A percentile compares a stretch with the other conserved stretches of the same genome.
Evolutionary conservation across 2,329 filamentous ascomycete species (phyloP).

Genomic region (Alternaria ventricosa): DNA sequence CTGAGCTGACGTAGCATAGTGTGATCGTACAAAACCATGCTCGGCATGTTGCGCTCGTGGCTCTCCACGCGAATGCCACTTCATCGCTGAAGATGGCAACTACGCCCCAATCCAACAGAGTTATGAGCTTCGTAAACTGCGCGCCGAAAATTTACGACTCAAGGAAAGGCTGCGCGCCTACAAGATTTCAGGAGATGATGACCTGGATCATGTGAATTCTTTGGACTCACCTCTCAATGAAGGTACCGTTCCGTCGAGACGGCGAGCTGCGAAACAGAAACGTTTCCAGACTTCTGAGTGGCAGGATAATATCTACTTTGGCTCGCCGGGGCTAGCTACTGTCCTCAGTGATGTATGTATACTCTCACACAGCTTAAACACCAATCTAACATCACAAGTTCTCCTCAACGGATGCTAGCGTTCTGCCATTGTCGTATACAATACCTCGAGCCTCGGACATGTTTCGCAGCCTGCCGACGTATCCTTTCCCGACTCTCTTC

Average conservation of each 20-base stretch:
- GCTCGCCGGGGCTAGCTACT: conserved; percentile 56
- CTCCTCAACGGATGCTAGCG: conserved; percentile 49
- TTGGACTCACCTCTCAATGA: conserved; percentile 30
- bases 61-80: conserved; percentile 56
- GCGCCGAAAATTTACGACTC: conserved; percentile 54
- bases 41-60: conserved; percentile 58
- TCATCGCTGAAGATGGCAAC: conserved; percentile 55
- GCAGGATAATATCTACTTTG: conserved; percentile 58
- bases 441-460: conserved; percentile 53
- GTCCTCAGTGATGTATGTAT: conserved; percentile 54
- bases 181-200: conserved; percentile 47
- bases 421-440: conserved; percentile 51
- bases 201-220: conserved; percentile 32
- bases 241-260: conserved; percentile 27
- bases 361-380: background rate
- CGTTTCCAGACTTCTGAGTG: conserved; percentile 51
- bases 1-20: conserved; percentile 36
- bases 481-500: conserved; percentile 56
- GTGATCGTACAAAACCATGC: conserved; percentile 58
- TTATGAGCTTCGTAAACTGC: conserved; percentile 56
- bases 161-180: conserved; percentile 51
- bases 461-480: conserved; percentile 48
- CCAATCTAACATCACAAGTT: conserved; percentile 48
- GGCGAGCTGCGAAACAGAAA: conserved; percentile 37
- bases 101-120: conserved; percentile 57